Evolutionary conservation across 208 protist species (phyloP).

Genomic region (Willaertia magna): DNA sequence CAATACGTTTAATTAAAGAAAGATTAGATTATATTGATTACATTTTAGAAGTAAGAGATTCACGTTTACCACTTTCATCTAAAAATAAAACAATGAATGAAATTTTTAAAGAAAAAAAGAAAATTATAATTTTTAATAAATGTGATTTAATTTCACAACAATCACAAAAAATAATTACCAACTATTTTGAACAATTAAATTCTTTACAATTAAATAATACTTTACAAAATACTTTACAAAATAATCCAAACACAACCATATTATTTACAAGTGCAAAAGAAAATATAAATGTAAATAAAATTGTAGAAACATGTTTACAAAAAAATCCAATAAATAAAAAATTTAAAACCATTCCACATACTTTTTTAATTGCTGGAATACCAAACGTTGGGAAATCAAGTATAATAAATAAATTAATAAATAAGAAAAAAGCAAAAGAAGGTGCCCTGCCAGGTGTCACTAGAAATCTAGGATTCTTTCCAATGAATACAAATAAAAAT

Average conservation of each 20-base stretch:
- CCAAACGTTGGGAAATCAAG: conserved; percentile 30
- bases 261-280: background rate
- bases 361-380: conserved; percentile 20
- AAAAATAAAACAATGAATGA: conserved; percentile 15
- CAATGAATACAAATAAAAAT: conserved; percentile 1
- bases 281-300: background rate
- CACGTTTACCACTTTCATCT: conserved; percentile 19
- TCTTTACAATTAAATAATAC: too few species aligned
- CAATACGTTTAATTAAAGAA: conserved; percentile 6
- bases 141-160: conserved; percentile 16
- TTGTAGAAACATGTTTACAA: background rate
- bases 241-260: background rate
- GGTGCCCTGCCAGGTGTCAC: conserved; percentile 27
- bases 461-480: conserved; percentile 16
- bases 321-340: background rate
- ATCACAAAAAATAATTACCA: background rate
- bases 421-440: conserved; percentile 14
- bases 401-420: background rate
- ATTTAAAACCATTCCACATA: conserved; percentile 6
- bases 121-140: conserved; percentile 29
- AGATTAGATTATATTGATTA: conserved; percentile 20
- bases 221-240: background rate
- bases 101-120: background rate
- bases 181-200: background rate
- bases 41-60: conserved; percentile 26